These are phyloP conservation scores for Hyaloscypha variabilis DNA, from an alignment of 495 filamentous ascomycete species.

Conservation along the genomic window DNA sequence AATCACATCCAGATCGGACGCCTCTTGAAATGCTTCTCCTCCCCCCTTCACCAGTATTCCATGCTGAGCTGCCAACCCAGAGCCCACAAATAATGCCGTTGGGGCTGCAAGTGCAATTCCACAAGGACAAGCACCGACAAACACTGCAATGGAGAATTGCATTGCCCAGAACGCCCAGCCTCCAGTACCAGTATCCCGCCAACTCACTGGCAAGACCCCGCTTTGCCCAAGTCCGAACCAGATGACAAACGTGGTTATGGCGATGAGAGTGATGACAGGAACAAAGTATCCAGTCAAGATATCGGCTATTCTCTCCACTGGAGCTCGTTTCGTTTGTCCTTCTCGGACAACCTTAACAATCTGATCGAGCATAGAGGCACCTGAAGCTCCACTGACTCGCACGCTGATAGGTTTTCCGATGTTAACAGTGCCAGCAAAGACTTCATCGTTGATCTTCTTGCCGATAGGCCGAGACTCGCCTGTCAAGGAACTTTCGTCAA, in stretches of 20 bases:
- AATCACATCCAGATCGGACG: constrained; percentile 79
- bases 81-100: constrained; percentile 90
- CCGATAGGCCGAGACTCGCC: constrained; percentile 85
- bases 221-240: constrained; percentile 80
- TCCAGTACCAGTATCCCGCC: constrained; percentile 65
- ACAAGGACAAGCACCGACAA: constrained; percentile 94
- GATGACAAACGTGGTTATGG: constrained; percentile 78
- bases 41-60: constrained; percentile 93
- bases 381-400: constrained; percentile 67
- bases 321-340: constrained; percentile 85
- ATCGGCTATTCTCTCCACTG: constrained; percentile 85
- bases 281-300: constrained; percentile 87
- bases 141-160: constrained; percentile 92
- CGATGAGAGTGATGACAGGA: constrained; percentile 78
- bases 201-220: constrained; percentile 66
- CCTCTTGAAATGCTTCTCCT: constrained; percentile 94
- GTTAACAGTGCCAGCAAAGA: constrained; percentile 89
- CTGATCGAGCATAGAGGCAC: constrained; percentile 87
- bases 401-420: constrained; percentile 72
- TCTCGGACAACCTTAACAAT: constrained; percentile 90
- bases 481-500: constrained; percentile 90
- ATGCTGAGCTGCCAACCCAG: constrained; percentile 82
- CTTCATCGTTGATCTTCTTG: constrained; percentile 70
- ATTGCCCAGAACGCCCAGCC: constrained; percentile 88
- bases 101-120: constrained; percentile 91